phyloP scores from a whole-genome alignment of 2,329 filamentous ascomycete species.

The Ceratocystis huliohia region DNA sequence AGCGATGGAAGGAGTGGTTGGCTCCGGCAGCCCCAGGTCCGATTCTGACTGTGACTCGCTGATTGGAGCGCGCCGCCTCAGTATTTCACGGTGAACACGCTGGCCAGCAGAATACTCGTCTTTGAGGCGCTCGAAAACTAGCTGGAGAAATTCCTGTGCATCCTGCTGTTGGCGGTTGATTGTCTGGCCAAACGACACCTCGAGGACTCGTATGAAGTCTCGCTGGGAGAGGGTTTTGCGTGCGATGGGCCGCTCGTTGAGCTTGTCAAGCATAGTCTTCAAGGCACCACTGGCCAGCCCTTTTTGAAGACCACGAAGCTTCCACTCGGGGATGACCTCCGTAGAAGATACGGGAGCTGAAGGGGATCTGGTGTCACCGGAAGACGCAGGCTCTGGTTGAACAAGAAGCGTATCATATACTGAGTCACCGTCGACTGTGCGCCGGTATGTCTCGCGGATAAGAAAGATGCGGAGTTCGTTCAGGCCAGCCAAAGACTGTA shows the following conservation, averaged over 20 bases:
- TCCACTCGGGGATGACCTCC: conserved; percentile 40
- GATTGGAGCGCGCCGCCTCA: conserved; percentile 6
- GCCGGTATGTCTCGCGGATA: conserved; percentile 78
- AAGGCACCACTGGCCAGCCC: conserved; percentile 75
- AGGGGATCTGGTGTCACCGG: neutral
- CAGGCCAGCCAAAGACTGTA: conserved; percentile 83
- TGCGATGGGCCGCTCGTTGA: conserved; percentile 88
- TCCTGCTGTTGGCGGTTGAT: conserved; percentile 95
- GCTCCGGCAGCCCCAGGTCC: conserved; percentile 23
- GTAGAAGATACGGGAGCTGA: neutral
- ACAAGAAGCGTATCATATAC: conserved; percentile 55
- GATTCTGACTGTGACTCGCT: conserved; percentile 22
- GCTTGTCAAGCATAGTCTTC: conserved; percentile 80
- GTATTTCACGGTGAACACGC: conserved; percentile 38
- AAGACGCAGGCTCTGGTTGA: conserved; percentile 30
- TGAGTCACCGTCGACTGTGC: conserved; percentile 62
- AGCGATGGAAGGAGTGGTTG: too few relatives aligned
- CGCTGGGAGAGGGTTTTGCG: conserved; percentile 84
- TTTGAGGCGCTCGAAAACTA: conserved; percentile 79
- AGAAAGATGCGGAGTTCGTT: conserved; percentile 82
- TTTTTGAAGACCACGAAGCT: conserved; percentile 56
- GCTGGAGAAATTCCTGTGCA: conserved; percentile 91
- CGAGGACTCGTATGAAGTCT: conserved; percentile 71
- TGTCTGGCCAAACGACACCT: conserved; percentile 73
- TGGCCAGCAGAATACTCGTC: conserved; percentile 87